Conservation (phyloP, 331 rosid species). For the Telfairia occidentalis region DNA sequence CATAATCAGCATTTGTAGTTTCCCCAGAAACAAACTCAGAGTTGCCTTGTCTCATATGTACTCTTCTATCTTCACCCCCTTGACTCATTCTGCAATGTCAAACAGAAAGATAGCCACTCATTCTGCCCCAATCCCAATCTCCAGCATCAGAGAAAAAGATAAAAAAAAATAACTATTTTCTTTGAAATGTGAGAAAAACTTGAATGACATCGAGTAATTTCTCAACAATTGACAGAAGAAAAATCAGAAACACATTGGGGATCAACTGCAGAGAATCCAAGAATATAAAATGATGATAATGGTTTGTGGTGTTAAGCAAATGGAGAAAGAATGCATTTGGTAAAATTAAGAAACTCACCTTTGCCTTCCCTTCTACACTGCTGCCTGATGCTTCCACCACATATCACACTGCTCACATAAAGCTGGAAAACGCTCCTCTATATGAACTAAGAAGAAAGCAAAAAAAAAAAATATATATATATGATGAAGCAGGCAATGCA, state of each 20-base stretch:
- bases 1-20: conserved; percentile 26
- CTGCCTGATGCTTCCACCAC: not conserved
- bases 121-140: not conserved
- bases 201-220: not conserved
- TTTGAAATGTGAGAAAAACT: not conserved
- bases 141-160: not conserved
- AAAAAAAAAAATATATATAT: no score
- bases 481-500: not conserved
- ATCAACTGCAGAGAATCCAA: not conserved
- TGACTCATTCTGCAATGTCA: conserved; percentile 40
- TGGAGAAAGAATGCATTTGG: not conserved
- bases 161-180: no score
- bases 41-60: conserved; percentile 12
- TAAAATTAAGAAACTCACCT: not conserved
- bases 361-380: not conserved
- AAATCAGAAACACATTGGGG: not conserved
- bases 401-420: not conserved
- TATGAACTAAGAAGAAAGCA: conserved; percentile 5
- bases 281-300: not conserved
- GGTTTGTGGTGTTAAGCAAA: not conserved
- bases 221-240: not conserved
- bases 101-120: not conserved
- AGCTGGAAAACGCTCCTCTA: not conserved
- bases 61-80: conserved; percentile 21
- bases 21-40: conserved; percentile 19